Evolutionary conservation across 805 yeast species (phyloP), one percentile per base, ranked within the genome.

Genomic region (Candida schatavii): DNA sequence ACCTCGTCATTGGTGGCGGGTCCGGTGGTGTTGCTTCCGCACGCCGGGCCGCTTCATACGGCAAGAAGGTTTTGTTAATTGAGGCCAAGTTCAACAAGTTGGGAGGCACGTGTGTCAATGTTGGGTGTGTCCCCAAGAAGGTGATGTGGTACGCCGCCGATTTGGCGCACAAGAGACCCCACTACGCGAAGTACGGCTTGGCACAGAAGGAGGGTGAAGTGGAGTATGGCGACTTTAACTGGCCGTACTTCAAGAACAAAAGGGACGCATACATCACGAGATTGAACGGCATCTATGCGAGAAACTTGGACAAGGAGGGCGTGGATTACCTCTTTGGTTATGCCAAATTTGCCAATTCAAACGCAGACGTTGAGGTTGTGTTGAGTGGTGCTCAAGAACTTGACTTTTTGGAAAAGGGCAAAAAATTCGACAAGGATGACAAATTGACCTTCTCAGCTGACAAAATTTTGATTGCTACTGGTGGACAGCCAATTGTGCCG

Each of bases 21-120:
- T 88, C 97, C 28, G 99, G 98, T 36, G 99, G 99, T 52, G 97
- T 93, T 35, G 97, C 99, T n/a, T 83, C 95, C 17, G 95, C 97
- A 13, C 82, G 99, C 65, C 81, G 98, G 55, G 98, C 99, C 10
- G 97, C 98, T 28, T 76, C 80, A 25, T 80, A 90, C 54, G 99
- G 99, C 20, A 96, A 95, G 20, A 88, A 88, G 52, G 83, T 93
- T 1, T 70, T 90, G 40, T 58, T 93, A 17, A 74, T 93, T 41
- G 99, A 93, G 65, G 80, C 87, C 31, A 78, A 80, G 40, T 83
- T 74, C 49, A 51, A 64, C 40, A 65, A 63, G 53, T 76, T 93
- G 66, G 99, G 99, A 45, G 99, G 99, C 22, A 93, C 99, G 32
- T 93, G 99, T 77, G 99, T 93, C 47, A 93, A 93, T 62, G 98